Percentiles rank a stretch among this genome's conserved stretches.
Evolutionary conservation across 768 basidiomycete species (phyloP).

Genomic region (Glaciozyma antarctica): DNA sequence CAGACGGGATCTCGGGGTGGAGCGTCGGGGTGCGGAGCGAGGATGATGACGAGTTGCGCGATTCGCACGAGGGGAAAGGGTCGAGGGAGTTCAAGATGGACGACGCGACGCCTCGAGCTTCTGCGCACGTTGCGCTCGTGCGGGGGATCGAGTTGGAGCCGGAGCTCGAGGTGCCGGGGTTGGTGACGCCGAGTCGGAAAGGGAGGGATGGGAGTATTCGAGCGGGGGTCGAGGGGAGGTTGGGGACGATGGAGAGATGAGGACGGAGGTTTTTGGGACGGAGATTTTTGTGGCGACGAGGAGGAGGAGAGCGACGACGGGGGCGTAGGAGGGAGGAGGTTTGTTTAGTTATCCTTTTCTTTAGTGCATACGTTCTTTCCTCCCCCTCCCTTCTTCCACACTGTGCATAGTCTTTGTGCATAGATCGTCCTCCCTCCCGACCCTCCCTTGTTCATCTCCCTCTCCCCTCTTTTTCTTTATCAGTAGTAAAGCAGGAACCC

Average conservation of each 20-base stretch:
- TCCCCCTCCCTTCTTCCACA: background rate
- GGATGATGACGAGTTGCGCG: background rate
- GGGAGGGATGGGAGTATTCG: background rate
- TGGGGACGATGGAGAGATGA: background rate
- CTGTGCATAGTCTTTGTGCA: background rate
- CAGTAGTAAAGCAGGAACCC: background rate
- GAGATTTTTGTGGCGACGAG: background rate
- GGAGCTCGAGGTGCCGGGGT: too few species aligned
- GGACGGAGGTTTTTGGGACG: background rate
- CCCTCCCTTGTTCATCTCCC: background rate
- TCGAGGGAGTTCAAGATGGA: background rate
- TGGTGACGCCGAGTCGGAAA: background rate
- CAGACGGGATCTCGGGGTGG: constrained; percentile 28
- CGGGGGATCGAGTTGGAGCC: background rate
- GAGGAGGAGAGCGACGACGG: background rate
- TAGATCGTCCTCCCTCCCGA: background rate
- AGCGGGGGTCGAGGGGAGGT: background rate
- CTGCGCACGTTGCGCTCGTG: background rate
- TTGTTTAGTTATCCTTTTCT: background rate
- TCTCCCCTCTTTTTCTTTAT: background rate
- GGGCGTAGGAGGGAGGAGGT: background rate
- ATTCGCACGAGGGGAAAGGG: background rate
- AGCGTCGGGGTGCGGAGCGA: background rate
- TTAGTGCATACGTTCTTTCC: background rate
- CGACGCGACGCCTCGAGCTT: constrained; percentile 2